Evolutionary conservation across 768 basidiomycete species (phyloP), one percentile per base, ranked within the genome.

Genomic region (Panellus pusillus): DNA sequence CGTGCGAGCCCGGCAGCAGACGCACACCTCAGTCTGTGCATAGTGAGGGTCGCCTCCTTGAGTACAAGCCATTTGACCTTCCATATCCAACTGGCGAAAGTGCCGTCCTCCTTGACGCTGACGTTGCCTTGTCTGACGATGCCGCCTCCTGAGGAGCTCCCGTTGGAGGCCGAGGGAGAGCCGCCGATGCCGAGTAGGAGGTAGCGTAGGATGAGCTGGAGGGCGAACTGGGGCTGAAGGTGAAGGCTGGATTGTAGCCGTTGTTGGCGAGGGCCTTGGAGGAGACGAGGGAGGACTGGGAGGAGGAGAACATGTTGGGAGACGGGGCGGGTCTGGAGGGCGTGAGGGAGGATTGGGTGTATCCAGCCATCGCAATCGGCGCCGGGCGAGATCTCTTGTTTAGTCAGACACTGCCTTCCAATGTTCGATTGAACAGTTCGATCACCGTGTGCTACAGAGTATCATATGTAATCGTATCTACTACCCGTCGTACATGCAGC

Each of bases 1-100:
- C 24, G 3, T 24, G 6, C 6, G 24, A 24, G 24, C 3, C 24
- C 24, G 3, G 24, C 24, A 24, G 24, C 24, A 14, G 40, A 66
- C 90, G 62, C n/a, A n/a, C 65, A 94, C 95, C 81, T 98, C 96
- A 63, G 82, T 91, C 77, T 98, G 67, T 93, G 91, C 52, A 98
- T 82, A 17, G 81, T 78, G 43, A 99, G 70, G 9, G 84, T 77
- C 62, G 84, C 79, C 44, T 93, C 92, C 64, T 83, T 89, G 57
- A 99, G 76, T 5, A 96, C 79, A 51, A 98, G 73, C 88, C 89
- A 98, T 68, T 92, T 90, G 65, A 89, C 82, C 68, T 88, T 83
- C 86, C 95, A 98, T 45, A 97, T 79, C 80, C 91, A 94, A 58
- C 89, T 90, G 2, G 89, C 85, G 58, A 98, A 85, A 2, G 69